Evolutionary conservation across 108 stramenopile species (phyloP), one percentile per base, ranked within the genome.

Genomic region (Tribonema minus): DNA sequence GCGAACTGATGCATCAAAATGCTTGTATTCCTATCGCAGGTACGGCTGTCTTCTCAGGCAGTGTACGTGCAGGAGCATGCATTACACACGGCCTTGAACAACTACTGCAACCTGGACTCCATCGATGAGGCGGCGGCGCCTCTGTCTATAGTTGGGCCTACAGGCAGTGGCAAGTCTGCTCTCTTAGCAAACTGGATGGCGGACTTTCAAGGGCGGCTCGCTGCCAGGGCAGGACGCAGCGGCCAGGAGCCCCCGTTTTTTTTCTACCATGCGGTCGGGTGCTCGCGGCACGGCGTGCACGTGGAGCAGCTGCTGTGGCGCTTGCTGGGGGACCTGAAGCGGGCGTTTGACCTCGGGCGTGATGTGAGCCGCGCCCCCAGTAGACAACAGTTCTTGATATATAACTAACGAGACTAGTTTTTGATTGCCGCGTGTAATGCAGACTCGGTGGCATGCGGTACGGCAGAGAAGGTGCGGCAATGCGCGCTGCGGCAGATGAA

Each of bases 131-230:
- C 76, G 54, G 76, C 58, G n/a, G 31, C 70, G 30, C 80, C 80
- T n/a, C 36, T 81, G 58, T 64, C 72, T 6, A 35, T 81, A 26
- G 54, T 41, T 64, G 89, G 89, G 27, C 79, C 85, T 1, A 31
- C 67, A 1, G 89, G 89, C 0, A 66, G 59, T 25, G 89, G 89
- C 23, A 89, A 89, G 65, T 85, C 81, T 38, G 70, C 90, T 7
- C 63, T 87, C 36, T 80, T 90, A 2, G 86, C 88, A 2, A 87
- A 81, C 35, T 90, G 88, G 89, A 67, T 86, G 39, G 35, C 66
- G 12, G 41, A 80, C 40, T 75, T 33, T 59, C 63, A 34, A 20
- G 64, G 59, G 37, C 85, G 86, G 32, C 39, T 68, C 36, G 64
- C 58, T 34, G 30, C 36, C 41, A 67, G 70, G 59, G 41, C 61